Base-by-base conservation (phyloP, 2,329 filamentous ascomycete species). In the Samsoniella hepiali region DNA sequence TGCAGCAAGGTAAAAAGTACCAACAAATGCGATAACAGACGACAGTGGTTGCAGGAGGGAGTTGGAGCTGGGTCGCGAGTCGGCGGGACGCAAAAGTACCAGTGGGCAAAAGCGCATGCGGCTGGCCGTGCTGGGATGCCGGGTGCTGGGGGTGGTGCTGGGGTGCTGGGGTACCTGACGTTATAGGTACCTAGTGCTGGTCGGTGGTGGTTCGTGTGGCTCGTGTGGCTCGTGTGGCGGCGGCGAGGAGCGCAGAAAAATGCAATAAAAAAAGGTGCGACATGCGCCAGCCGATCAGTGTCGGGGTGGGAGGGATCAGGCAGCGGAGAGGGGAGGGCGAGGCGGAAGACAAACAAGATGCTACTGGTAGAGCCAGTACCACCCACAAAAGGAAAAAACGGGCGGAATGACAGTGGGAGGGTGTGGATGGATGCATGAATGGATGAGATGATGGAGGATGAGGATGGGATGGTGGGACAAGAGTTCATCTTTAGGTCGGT, bases 51-150 rank as follows among this genome's bases (percentile, higher is more conserved):
- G 59, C 32, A 62, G 51, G 51, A 62, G 32, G 31, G 40, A 56
- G 31, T 38, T 55, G 59, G n/a, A 56, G 51, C 59, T 56, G 59
- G 56, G 50, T 62, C 59, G 59, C 44, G 59, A 62, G 59, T 49
- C 59, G 36, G 59, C 51, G 50, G 50, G 40, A 62, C 40, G 59
- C 50, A 62, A 62, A 62, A 62, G 59, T 62, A 56, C 59, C 51
- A 31, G 59, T 29, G 40, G 40, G 44, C 47, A 60, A 22, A n/a
- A 51, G n/a, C 29, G 31, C 58, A 32, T 45, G 49, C 47, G 38
- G 36, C 47, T 17, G 22, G 22, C 22, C 22, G 15, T 58, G n/a
- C 31, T 49, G 42, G 45, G 49, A 38, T 55, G 31, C 31, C 38
- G 42, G 45, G 49, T 22, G 22, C 22, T 22, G 22, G 22, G 22